phyloP scores from a whole-genome alignment of 179 eudicot genomes.

The Spergularia azorica region DNA sequence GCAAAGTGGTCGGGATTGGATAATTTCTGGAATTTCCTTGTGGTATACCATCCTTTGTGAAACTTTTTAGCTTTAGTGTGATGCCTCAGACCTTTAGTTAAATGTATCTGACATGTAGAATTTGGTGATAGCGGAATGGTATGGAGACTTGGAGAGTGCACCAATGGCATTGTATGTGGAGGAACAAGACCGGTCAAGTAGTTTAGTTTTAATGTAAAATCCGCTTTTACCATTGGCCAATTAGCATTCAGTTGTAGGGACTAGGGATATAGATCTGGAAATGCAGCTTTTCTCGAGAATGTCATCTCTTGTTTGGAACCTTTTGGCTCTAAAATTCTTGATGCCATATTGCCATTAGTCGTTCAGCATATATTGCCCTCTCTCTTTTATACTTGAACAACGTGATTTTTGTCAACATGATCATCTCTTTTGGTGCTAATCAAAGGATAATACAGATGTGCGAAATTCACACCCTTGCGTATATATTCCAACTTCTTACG shows the following conservation, averaged over 20 bases:
- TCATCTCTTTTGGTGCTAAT: too few relatives aligned
- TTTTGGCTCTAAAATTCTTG: neutral
- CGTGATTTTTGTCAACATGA: neutral
- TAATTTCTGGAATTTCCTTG: too few relatives aligned
- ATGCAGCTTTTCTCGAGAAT: neutral
- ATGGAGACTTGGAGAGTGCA: neutral
- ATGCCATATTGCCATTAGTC: neutral
- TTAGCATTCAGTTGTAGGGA: neutral
- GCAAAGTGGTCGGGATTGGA: too few relatives aligned
- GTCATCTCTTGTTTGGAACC: neutral
- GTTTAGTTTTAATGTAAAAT: too few relatives aligned
- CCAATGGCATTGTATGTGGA: neutral
- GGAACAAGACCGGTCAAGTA: neutral
- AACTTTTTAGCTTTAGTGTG: neutral
- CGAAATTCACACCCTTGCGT: neutral
- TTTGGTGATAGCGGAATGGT: neutral
- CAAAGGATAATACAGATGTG: neutral
- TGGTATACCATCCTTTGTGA: too few relatives aligned
- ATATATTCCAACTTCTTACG: neutral
- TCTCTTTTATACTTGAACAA: too few relatives aligned
- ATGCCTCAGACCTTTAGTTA: slow-evolving; percentile 1
- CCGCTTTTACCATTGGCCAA: neutral
- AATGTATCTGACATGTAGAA: neutral
- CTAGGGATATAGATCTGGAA: neutral
- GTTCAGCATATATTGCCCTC: neutral